phyloP scores from a whole-genome alignment of 805 yeast species.

The Spathaspora girioi region DNA sequence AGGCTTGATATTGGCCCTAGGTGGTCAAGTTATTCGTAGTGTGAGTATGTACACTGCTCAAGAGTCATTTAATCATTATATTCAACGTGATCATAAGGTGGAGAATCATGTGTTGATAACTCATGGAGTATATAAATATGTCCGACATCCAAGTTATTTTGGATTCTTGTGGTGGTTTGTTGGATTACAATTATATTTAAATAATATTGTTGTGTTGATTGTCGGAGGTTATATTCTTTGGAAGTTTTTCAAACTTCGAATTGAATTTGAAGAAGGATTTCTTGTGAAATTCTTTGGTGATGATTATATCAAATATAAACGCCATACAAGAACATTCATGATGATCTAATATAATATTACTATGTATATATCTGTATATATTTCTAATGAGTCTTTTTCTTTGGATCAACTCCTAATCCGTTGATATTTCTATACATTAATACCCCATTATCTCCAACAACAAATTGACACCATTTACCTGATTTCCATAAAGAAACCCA shows the following conservation, averaged over 20 bases:
- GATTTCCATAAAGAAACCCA: conserved; percentile 62
- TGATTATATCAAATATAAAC: conserved; percentile 54
- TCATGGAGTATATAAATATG: conserved; percentile 59
- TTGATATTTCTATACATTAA: conserved; percentile 74
- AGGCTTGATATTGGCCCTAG: conserved; percentile 48
- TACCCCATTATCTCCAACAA: conserved; percentile 68
- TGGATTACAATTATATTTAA: conserved; percentile 71
- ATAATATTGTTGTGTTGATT: conserved; percentile 58
- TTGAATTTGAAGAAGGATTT: conserved; percentile 65
- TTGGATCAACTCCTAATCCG: conserved; percentile 31
- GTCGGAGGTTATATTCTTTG: conserved; percentile 58
- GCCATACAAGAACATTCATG: conserved; percentile 51
- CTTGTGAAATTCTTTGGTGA: conserved; percentile 68
- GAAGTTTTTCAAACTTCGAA: conserved; percentile 66
- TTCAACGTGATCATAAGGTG: conserved; percentile 47
- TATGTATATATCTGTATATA: background rate
- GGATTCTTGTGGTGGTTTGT: conserved; percentile 95
- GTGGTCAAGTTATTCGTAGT: conserved; percentile 70
- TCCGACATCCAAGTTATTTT: conserved; percentile 87
- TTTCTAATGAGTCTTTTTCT: conserved; percentile 2
- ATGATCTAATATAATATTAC: conserved; percentile 23
- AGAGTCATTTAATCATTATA: conserved; percentile 77
- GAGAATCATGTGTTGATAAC: conserved; percentile 67
- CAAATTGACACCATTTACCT: conserved; percentile 66
- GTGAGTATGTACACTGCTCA: conserved; percentile 87